Evolutionary conservation across 2,329 filamentous ascomycete genomes (phyloP), one percentile per base, ranked within the genome.

Genomic region (Hypoxylon sp.): DNA sequence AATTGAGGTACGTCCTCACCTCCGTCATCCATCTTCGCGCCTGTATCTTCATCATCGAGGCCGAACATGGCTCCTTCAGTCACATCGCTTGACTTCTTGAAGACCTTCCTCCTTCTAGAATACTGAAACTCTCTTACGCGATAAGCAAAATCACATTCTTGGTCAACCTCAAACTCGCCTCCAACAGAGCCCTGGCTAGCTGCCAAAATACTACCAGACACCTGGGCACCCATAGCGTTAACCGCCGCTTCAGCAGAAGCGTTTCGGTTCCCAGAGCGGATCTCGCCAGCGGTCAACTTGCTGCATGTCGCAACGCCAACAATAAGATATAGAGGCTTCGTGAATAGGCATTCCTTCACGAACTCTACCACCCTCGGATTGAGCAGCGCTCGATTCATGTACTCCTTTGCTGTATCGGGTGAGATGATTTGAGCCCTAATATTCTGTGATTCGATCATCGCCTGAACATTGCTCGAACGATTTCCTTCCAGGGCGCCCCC

Each of bases 71-170:
- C 55, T 1, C 55, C 55, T 39, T 59, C 55, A 26, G 39, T 48
- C 22, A 50, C 44, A 22, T 59, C 55, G 2, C 33, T n/a, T 19
- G 55, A 59, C 44, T 59, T 59, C 22, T 59, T 59, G 33, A 59
- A 59, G 11, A 29, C n/a, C 55, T 39, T 59, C 11, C 44, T 59
- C 31, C 44, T 39, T n/a, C 22, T 24, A 24, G 55, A 59, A 50
- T 59, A 59, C 14, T 50, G 55, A n/a, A 59, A 59, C 13, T 59
- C 44, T 14, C 55, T 50, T 31, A 59, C 55, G 17, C 55, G 44
- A 26, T 59, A 59, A 19, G 55, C 44, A 39, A 59, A 59, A 33
- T 59, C 55, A 10, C 55, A 59, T 50, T 59, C 55, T 3, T 17
- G 17, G 33, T 50, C 55, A 31, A 59, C 55, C 6, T 26, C 19